phyloP scores from a whole-genome alignment of 208 protist genomes.

The Porcisia hertigi region DNA sequence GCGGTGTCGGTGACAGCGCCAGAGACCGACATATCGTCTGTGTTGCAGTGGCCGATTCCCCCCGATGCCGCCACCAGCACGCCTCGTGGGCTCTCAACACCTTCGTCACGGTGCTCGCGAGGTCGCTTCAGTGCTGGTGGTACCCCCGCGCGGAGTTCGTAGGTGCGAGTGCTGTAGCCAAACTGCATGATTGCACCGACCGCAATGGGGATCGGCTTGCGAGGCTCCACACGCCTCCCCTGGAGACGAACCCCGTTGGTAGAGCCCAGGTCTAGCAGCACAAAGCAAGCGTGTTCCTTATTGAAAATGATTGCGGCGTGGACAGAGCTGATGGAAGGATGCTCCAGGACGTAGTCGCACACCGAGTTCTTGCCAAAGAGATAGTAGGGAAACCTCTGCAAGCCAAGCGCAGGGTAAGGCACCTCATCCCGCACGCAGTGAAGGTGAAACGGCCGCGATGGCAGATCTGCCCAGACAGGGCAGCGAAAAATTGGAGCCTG shows the following conservation, averaged over 20 bases:
- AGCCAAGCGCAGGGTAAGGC: conserved; percentile 52
- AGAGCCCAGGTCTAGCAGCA: conserved; percentile 85
- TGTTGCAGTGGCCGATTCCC: neutral
- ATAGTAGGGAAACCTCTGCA: conserved; percentile 87
- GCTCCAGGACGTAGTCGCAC: conserved; percentile 89
- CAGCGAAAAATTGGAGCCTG: conserved; percentile 81
- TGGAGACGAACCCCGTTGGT: conserved; percentile 83
- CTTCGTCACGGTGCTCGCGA: conserved; percentile 24
- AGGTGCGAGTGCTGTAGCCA: conserved; percentile 76
- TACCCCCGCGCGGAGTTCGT: conserved; percentile 62
- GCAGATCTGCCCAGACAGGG: conserved; percentile 76
- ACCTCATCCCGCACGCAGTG: conserved; percentile 61
- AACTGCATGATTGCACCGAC: conserved; percentile 67
- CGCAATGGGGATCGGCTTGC: conserved; percentile 59
- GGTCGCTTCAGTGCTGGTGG: conserved; percentile 46
- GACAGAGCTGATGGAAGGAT: conserved; percentile 83
- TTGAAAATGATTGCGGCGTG: conserved; percentile 89
- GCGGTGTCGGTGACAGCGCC: neutral
- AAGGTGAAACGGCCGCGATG: conserved; percentile 63
- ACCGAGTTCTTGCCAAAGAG: conserved; percentile 78
- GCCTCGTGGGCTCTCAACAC: neutral
- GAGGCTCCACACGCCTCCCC: conserved; percentile 52
- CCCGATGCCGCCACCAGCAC: neutral
- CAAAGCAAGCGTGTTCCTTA: conserved; percentile 71
- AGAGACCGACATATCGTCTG: neutral